Evolutionary conservation across 345 rosid species (phyloP).

Genomic region (Anastatica hierochuntica): DNA sequence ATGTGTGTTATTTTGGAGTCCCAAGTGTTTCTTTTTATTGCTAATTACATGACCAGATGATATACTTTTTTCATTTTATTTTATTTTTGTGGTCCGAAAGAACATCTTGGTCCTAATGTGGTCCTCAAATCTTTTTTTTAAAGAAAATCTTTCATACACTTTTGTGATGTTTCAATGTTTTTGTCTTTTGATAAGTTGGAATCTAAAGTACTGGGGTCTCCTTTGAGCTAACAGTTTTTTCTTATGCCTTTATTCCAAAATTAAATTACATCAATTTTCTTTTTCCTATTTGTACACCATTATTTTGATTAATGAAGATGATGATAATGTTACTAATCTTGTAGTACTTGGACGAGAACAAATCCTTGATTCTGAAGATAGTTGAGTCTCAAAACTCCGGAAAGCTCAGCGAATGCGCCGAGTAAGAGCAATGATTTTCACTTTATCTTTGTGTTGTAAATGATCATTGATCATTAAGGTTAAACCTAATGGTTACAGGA

Average conservation of each 20-base stretch:
- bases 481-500: slow-evolving; percentile 44
- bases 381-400: slow-evolving; percentile 99
- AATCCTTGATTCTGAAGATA: slow-evolving; percentile 97
- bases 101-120: slow-evolving; percentile 27
- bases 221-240: not conserved
- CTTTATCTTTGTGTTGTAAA: not conserved
- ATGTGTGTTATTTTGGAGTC: slow-evolving; percentile 14
- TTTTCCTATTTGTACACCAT: not conserved
- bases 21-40: slow-evolving; percentile 27
- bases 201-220: slow-evolving; percentile 20
- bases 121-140: slow-evolving; percentile 23
- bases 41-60: slow-evolving; percentile 30
- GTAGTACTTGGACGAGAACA: slow-evolving; percentile 99
- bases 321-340: slow-evolving; percentile 10
- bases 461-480: not conserved
- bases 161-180: slow-evolving; percentile 22
- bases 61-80: too few relatives aligned
- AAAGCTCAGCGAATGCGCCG: slow-evolving; percentile 88
- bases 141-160: slow-evolving; percentile 20
- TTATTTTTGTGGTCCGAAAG: slow-evolving; percentile 20
- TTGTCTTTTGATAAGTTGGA: slow-evolving; percentile 17
- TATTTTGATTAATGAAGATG: not conserved
- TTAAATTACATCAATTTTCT: not conserved
- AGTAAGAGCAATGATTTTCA: slow-evolving; percentile 43
- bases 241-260: slow-evolving; percentile 4